Conservation (phyloP, 106 monocot genomes). For the Dendrobium nobile region DNA sequence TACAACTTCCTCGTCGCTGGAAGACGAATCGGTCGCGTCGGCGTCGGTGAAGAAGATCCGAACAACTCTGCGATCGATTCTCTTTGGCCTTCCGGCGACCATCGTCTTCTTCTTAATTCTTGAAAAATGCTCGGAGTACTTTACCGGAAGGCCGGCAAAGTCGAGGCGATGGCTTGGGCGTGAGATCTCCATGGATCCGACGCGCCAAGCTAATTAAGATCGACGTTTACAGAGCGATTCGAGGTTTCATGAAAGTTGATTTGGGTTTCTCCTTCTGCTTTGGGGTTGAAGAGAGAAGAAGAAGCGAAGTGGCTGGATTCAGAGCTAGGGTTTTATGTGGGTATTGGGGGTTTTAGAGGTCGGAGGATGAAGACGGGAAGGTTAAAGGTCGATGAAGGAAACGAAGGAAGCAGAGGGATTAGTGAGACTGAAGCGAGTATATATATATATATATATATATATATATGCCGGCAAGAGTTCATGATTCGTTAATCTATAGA, state of each 20-base stretch:
- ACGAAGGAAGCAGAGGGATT: no score
- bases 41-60: neutral
- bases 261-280: neutral
- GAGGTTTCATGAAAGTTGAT: neutral
- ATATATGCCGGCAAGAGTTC: no score
- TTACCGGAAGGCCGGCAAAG: neutral
- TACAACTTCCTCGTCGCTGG: neutral
- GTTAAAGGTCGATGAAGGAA: no score
- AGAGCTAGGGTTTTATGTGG: no score
- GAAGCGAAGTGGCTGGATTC: no score
- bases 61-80: neutral
- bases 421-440: no score
- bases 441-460: no score
- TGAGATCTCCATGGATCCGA: slow-evolving; percentile 5
- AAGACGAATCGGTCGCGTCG: neutral
- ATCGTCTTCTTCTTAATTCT: neutral
- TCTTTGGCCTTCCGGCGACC: neutral
- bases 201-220: neutral
- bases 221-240: neutral
- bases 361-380: no score
- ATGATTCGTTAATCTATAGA: no score
- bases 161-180: neutral
- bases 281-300: no score
- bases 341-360: no score
- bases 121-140: neutral